Percentiles rank a stretch among this genome's conserved stretches.
phyloP scores from a whole-genome alignment of 139 green algal species.

The Micractinium sp. region DNA sequence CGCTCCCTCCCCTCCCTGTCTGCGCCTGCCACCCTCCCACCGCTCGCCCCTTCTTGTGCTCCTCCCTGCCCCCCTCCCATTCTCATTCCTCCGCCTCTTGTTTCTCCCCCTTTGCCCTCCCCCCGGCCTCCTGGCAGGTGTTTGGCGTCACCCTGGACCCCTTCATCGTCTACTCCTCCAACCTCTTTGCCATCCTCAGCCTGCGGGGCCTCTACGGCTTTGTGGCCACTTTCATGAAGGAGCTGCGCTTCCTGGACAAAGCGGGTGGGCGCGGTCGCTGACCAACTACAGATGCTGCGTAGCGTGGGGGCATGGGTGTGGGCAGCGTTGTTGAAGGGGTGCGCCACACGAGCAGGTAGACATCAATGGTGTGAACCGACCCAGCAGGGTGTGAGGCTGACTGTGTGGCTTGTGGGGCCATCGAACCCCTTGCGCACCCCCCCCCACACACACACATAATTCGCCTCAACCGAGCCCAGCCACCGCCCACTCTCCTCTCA shows the following conservation, averaged over 20 bases:
- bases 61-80: background rate
- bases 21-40: background rate
- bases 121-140: slow-evolving; percentile 58
- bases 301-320: too few relatives aligned
- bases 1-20: too few relatives aligned
- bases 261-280: slow-evolving; percentile 26
- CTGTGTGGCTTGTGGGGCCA: too few relatives aligned
- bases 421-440: too few relatives aligned
- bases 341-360: too few relatives aligned
- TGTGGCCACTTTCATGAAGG: slow-evolving; percentile 57
- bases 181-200: slow-evolving; percentile 93
- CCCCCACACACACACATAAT: too few relatives aligned
- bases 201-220: slow-evolving; percentile 84
- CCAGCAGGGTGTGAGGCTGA: too few relatives aligned
- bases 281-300: background rate
- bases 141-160: slow-evolving; percentile 96
- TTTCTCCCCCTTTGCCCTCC: background rate
- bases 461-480: too few relatives aligned
- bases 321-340: background rate
- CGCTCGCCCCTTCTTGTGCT: background rate
- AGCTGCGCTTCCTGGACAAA: slow-evolving; percentile 81
- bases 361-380: too few relatives aligned
- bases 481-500: too few relatives aligned
- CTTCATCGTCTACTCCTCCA: slow-evolving; percentile 97
- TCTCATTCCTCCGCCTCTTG: background rate